Evolutionary conservation across 1,139 yeast species (phyloP).

Genomic region (Geotrichum carabidarum): DNA sequence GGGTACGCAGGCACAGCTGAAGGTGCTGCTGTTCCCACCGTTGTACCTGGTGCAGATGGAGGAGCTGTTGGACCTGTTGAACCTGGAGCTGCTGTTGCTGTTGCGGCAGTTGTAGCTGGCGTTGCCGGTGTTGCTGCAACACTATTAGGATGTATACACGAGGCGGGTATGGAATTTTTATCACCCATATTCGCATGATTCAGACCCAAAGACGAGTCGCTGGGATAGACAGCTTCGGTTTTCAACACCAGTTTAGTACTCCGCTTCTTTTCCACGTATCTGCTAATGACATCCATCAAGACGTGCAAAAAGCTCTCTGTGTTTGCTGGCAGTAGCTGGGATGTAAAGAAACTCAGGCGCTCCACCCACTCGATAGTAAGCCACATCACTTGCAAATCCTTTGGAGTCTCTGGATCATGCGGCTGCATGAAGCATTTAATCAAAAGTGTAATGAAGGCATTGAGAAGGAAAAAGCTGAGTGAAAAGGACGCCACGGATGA

Average conservation of each 20-base stretch:
- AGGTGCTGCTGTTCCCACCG: no score
- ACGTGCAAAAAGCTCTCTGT: conserved; percentile 2
- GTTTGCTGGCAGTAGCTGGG: background rate
- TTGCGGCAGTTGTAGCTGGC: no score
- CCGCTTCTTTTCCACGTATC: background rate
- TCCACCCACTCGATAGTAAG: background rate
- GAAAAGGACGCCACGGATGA: background rate
- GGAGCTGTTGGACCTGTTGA: no score
- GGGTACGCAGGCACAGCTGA: no score
- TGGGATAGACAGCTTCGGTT: background rate
- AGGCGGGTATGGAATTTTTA: no score
- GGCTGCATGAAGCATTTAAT: conserved; percentile 23
- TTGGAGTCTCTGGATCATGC: background rate
- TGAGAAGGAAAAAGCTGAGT: conserved; percentile 20
- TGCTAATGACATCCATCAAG: background rate
- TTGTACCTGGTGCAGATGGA: no score
- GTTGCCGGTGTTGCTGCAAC: no score
- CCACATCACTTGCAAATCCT: conserved; percentile 2
- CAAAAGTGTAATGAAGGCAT: conserved; percentile 29
- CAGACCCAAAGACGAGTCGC: background rate
- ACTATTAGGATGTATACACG: no score
- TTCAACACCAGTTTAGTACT: background rate
- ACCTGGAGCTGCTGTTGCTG: no score
- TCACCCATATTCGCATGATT: no score
- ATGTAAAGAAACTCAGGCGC: background rate